A percentile compares a stretch with the other conserved stretches of the same genome.
Evolutionary conservation across 2,329 filamentous ascomycete species (phyloP).

Genomic region (Coniella vitis): DNA sequence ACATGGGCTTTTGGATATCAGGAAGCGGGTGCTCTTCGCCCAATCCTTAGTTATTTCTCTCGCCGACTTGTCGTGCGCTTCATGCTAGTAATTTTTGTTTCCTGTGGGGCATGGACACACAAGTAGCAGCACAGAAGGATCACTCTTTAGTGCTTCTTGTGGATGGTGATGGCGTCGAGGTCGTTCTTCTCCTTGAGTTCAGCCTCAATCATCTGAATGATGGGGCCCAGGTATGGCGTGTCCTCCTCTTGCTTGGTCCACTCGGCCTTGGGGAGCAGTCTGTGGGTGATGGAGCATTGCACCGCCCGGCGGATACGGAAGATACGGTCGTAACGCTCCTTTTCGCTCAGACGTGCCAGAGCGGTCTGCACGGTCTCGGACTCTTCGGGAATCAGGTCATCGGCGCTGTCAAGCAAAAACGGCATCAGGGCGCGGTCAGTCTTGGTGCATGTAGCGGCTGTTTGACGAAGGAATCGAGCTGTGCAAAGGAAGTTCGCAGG

Average conservation of each 20-base stretch:
- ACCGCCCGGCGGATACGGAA: constrained; percentile 94
- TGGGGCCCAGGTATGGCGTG: constrained; percentile 44
- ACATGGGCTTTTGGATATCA: no score
- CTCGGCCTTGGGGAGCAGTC: constrained; percentile 55
- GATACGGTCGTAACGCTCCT: constrained; percentile 93
- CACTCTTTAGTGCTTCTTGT: constrained; percentile 42
- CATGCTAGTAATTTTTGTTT: no score
- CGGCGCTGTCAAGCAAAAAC: constrained; percentile 55
- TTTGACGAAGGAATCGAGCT: no score
- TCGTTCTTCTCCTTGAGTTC: constrained; percentile 44
- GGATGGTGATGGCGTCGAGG: constrained; percentile 43
- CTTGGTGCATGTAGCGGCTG: no score
- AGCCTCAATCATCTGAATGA: constrained; percentile 45
- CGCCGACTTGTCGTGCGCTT: no score
- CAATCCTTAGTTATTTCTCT: no score
- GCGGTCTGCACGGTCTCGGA: constrained; percentile 79
- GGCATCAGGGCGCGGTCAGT: not conserved
- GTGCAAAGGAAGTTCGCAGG: no score
- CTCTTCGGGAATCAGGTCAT: constrained; percentile 94
- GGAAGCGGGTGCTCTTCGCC: no score
- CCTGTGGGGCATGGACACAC: no score
- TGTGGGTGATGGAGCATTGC: constrained; percentile 63
- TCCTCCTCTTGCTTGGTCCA: constrained; percentile 56
- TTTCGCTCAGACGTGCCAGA: constrained; percentile 80
- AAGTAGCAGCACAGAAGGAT: no score